Evolutionary conservation across 768 basidiomycete genomes (phyloP).

Genomic region (Phlegmacium glaucopus): DNA sequence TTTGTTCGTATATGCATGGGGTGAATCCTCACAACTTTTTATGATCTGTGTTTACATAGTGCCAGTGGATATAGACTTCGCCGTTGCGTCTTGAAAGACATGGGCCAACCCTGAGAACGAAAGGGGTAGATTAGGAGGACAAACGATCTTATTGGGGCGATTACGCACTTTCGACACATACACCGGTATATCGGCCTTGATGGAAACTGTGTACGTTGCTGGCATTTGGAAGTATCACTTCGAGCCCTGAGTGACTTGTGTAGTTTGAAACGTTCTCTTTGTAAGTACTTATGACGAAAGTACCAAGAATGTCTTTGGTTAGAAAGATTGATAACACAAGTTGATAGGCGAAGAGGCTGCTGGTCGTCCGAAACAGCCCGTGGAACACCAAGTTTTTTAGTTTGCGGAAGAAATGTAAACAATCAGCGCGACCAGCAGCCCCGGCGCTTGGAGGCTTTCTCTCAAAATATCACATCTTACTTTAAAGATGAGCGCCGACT

Average conservation of each 20-base stretch:
- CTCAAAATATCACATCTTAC: no score
- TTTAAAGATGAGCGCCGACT: no score
- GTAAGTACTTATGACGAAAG: background rate
- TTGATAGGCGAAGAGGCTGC: conserved; percentile 1
- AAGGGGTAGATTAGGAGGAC: background rate
- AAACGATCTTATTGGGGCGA: background rate
- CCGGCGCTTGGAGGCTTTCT: no score
- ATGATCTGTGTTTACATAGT: conserved; percentile 64
- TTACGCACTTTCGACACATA: conserved; percentile 29
- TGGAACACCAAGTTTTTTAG: background rate
- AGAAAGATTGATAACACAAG: background rate
- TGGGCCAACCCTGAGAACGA: conserved; percentile 40
- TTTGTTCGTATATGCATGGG: no score
- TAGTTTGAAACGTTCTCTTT: no score
- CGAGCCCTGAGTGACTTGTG: background rate
- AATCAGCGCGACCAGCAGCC: background rate
- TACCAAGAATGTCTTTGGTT: background rate
- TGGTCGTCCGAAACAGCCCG: conserved; percentile 19
- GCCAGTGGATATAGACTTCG: conserved; percentile 71
- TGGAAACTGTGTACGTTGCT: conserved; percentile 23
- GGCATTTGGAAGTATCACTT: conserved; percentile 22
- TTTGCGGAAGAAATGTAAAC: conserved; percentile 1
- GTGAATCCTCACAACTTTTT: no score
- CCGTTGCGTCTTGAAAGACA: conserved; percentile 46
- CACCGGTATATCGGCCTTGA: conserved; percentile 21